Evolutionary conservation across 1,139 yeast genomes (phyloP).

Genomic region (Suhomyces guaymorum): DNA sequence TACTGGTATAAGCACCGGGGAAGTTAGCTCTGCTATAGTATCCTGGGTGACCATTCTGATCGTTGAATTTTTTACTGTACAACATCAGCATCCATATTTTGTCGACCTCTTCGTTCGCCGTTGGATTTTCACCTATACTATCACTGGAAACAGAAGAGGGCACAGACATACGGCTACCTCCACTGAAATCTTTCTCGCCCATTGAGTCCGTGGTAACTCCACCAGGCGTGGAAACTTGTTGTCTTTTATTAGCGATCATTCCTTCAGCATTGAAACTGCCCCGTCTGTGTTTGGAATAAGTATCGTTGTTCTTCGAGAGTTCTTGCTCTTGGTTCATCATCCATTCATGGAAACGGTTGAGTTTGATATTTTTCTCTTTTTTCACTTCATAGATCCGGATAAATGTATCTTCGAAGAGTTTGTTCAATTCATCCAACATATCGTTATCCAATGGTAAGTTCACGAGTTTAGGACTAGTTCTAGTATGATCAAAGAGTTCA

Average conservation of each 20-base stretch:
- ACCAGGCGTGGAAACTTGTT: no score
- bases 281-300: neutral
- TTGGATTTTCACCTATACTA: constrained; percentile 12
- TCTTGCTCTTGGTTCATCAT: neutral
- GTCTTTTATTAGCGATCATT: neutral
- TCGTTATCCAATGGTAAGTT: constrained; percentile 4
- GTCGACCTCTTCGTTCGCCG: constrained; percentile 27
- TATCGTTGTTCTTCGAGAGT: neutral
- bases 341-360: neutral
- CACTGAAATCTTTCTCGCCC: neutral
- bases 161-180: constrained; percentile 2
- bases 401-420: constrained; percentile 12
- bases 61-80: constrained; percentile 21
- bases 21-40: neutral
- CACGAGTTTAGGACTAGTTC: constrained; percentile 1
- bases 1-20: neutral
- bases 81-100: constrained; percentile 34
- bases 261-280: constrained; percentile 1
- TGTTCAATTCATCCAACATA: constrained; percentile 14
- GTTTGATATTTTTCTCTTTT: constrained; percentile 1
- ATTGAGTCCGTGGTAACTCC: no score
- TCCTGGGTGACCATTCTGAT: constrained; percentile 4
- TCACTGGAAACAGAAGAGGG: constrained; percentile 12
- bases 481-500: constrained; percentile 12
- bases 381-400: constrained; percentile 7